phyloP scores from a whole-genome alignment of 371 early-diverging fungal genomes.

The Blastocladiella emersonii region DNA sequence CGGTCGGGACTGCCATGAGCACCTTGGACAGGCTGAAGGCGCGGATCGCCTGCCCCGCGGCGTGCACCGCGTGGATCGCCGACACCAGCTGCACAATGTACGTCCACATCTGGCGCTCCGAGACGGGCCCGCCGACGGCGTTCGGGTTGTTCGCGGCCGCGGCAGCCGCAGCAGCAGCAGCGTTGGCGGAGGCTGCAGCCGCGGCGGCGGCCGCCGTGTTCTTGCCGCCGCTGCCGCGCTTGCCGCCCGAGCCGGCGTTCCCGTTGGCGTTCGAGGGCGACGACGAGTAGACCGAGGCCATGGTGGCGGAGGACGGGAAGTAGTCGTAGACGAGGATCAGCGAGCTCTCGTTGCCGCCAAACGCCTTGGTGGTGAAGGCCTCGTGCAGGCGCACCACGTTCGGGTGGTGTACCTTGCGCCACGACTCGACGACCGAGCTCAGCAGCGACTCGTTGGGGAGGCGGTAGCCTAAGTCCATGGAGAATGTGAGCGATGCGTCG shows the following conservation, averaged over 20 bases:
- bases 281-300: slow-evolving; percentile 52
- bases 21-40: slow-evolving; percentile 67
- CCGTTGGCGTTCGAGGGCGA: too few species aligned
- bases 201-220: not conserved
- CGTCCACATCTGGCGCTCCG: slow-evolving; percentile 73
- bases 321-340: slow-evolving; percentile 79
- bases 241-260: too few species aligned
- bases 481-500: not conserved
- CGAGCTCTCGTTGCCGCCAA: slow-evolving; percentile 34
- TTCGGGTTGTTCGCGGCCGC: slow-evolving; percentile 30
- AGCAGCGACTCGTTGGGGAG: slow-evolving; percentile 66
- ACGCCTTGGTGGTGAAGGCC: slow-evolving; percentile 86
- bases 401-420: slow-evolving; percentile 68
- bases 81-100: slow-evolving; percentile 71
- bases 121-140: too few species aligned
- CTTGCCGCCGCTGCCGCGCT: not conserved
- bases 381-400: slow-evolving; percentile 78
- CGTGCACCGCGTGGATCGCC: slow-evolving; percentile 68
- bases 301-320: slow-evolving; percentile 66
- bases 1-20: slow-evolving; percentile 49
- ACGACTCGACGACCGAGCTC: slow-evolving; percentile 54
- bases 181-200: not conserved
- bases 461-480: slow-evolving; percentile 34
- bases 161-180: slow-evolving; percentile 14
- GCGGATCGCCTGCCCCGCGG: slow-evolving; percentile 59